Base-by-base conservation (phyloP, 257 asterid genomes). In the Solanum appendiculatum region DNA sequence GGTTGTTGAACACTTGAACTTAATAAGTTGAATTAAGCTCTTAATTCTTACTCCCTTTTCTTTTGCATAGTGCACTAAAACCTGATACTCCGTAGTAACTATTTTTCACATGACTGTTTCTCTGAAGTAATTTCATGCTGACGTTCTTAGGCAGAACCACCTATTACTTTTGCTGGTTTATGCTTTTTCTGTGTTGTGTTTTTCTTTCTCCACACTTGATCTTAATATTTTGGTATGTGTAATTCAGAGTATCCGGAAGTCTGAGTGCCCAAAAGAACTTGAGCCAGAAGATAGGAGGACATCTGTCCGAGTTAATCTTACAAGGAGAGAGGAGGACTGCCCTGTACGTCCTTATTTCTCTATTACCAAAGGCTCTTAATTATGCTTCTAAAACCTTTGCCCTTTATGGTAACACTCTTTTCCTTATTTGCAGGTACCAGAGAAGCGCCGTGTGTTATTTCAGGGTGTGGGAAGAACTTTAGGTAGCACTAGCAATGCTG, bases 231-330 rank as follows among this genome's bases (percentile, higher is more conserved):
- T n/a, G 64, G 48, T 78, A 39, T 69, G 48, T 87, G 63, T 29
- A 87, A 73, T 91, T 91, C 94, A 96, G 99, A 94, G 99, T 91
- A 90, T 96, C 72, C 80, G 69, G 87, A 93, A 73, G 82, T 90
- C 94, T 0, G 98, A 94, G 90, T 95, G 97, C 90, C 99, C 99
- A 18, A 77, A 12, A 42, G 99, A 96, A 92, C 95, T 96, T 87
- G 93, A 90, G 39, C 98, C 98, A 39, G 91, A 91, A 29, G 93
- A 91, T 88, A 89, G 44, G 92, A 87, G 91, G 87, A 89, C 90
- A 23, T 56, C 83, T 0, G 94, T 95, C 86, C 96, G 92, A 66
- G 96, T 93, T 82, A 92, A 91, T 89, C 98, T 96, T 86, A 85
- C 88, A 60, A 93, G 97, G 90, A 96, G 86, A 92, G 98, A 93